Evolutionary conservation across 805 yeast genomes (phyloP).

Genomic region (Candida easanensis): DNA sequence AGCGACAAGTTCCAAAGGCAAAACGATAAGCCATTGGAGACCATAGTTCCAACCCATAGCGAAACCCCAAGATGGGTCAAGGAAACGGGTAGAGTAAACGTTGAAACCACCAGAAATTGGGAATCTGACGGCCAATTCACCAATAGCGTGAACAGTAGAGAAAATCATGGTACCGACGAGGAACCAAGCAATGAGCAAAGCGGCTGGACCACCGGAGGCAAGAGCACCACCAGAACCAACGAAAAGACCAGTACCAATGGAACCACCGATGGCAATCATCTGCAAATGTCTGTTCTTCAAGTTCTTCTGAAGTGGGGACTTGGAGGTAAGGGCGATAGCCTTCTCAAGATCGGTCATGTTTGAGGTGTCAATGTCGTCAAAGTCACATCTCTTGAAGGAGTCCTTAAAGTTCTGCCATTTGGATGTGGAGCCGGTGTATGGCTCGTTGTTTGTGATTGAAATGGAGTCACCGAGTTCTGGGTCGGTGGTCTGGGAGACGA

Average conservation of each 20-base stretch:
- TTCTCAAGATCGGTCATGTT: slow-evolving; percentile 44
- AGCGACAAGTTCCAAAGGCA: slow-evolving; percentile 51
- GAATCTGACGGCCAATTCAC: slow-evolving; percentile 59
- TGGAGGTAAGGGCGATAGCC: slow-evolving; percentile 34
- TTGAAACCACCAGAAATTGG: slow-evolving; percentile 68
- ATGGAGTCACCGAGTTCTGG: slow-evolving; percentile 25
- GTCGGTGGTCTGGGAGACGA: slow-evolving; percentile 26
- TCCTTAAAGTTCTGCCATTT: slow-evolving; percentile 22
- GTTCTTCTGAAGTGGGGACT: slow-evolving; percentile 37
- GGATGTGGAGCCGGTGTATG: slow-evolving; percentile 5
- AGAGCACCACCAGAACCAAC: slow-evolving; percentile 69
- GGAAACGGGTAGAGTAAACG: slow-evolving; percentile 53
- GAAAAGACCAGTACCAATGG: slow-evolving; percentile 77
- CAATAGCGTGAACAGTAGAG: slow-evolving; percentile 58
- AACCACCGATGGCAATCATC: slow-evolving; percentile 72
- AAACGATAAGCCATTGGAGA: slow-evolving; percentile 47
- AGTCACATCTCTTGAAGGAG: slow-evolving; percentile 16
- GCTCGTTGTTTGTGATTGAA: slow-evolving; percentile 15
- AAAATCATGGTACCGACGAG: slow-evolving; percentile 47
- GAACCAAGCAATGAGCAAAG: slow-evolving; percentile 40
- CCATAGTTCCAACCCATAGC: slow-evolving; percentile 59
- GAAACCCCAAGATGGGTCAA: slow-evolving; percentile 59
- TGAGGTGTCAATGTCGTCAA: slow-evolving; percentile 14
- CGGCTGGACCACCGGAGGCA: slow-evolving; percentile 61
- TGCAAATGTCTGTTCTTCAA: slow-evolving; percentile 43